Evolutionary conservation across 768 basidiomycete species (phyloP), one percentile per base, ranked within the genome.

Genomic region (Fomitopsis serialis): DNA sequence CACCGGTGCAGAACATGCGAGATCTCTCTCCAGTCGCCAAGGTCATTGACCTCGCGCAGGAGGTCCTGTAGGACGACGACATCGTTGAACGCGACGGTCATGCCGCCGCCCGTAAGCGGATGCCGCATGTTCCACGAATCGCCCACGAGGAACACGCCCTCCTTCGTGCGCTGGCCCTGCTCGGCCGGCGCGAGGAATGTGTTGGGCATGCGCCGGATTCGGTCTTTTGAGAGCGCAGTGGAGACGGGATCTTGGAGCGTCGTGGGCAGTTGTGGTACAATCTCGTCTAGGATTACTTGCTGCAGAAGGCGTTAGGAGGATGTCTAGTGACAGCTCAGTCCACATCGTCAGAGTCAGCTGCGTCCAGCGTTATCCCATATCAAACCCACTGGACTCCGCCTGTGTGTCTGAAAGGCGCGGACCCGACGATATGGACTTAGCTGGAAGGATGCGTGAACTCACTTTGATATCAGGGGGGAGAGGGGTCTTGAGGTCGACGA

Each of bases 71-170:
- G 76, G 29, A 89, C 59, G 15, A 92, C 86, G 4, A 89, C 87
- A 59, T 98, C 97, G 63, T 84, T 78, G 45, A 98, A 74, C 2
- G 93, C 94, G 37, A 98, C 96, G 0, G 94, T 95, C 97, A 99
- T 99, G 5, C 97, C 97, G 11, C 94, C 93, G 6, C 97, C 97
- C 0, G 97, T 99, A 19, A 99, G 78, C 1, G 97, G 97, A 68
- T 99, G 97, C 0, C 97, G 89, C 95, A 98, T 98, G 66, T 98
- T 99, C 88, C 92, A 96, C 2, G 96, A 85, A 65, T 98, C 97
- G 1, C 97, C 97, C 29, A 97, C 75, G 56, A 98, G 82, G 54
- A 99, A 72, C 9, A 82, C 83, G 23, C 92, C 91, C 46, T 84
- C 78, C 57, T 81, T 87, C 6, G 66, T 70, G 52, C 61, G 68